Evolutionary conservation across 768 basidiomycete species (phyloP).

Genomic region (Pleurotus tuber-regium): DNA sequence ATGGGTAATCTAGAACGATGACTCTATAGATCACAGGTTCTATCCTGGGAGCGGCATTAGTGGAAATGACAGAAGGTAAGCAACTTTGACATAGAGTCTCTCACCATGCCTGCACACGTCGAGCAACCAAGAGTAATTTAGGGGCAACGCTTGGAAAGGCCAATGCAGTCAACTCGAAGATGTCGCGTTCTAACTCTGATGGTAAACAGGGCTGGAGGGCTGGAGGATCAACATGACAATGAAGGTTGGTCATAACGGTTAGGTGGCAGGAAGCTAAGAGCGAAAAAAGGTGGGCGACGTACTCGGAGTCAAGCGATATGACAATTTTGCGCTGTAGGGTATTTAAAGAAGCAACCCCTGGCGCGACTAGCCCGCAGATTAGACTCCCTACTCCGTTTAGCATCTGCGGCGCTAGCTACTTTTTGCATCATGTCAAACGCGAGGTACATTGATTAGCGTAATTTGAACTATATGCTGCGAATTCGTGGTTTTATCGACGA

Average conservation of each 20-base stretch:
- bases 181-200: conserved; percentile 36
- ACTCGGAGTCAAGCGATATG: neutral
- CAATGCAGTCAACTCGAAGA: conserved; percentile 32
- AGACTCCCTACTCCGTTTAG: too few relatives aligned
- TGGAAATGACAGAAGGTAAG: neutral
- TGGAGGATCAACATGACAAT: too few relatives aligned
- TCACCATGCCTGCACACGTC: conserved; percentile 31
- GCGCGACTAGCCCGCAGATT: too few relatives aligned
- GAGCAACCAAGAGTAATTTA: conserved; percentile 34
- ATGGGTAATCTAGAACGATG: conserved; percentile 27
- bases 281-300: neutral
- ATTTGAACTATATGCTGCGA: too few relatives aligned
- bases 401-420: too few relatives aligned
- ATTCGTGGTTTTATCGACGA: too few relatives aligned
- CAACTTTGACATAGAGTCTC: conserved; percentile 11
- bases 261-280: neutral
- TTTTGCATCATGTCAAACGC: too few relatives aligned
- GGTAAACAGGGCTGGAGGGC: conserved; percentile 31
- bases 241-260: neutral
- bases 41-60: conserved; percentile 25
- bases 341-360: neutral
- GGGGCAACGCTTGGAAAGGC: conserved; percentile 23
- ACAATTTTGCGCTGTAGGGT: neutral
- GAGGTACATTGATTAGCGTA: too few relatives aligned
- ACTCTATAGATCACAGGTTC: conserved; percentile 37